Percentiles rank a stretch among this genome's conserved stretches.
Evolutionary conservation across 176 grass and related monocot species (phyloP).

Genomic region (Carex kokanica): DNA sequence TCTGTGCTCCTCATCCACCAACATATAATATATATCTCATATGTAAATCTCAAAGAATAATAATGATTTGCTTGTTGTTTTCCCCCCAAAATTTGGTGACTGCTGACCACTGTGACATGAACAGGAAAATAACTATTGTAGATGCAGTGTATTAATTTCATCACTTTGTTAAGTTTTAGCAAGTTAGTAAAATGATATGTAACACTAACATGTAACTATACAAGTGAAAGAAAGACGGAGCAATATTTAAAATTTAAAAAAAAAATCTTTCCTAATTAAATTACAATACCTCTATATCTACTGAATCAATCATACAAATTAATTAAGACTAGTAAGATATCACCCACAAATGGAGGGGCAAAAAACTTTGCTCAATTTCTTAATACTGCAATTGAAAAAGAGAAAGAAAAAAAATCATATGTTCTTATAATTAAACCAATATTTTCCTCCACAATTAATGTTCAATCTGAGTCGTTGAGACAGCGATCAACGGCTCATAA

Average conservation of each 20-base stretch:
- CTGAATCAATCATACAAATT: background rate
- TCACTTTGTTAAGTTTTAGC: background rate
- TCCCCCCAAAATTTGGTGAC: conserved; percentile 1
- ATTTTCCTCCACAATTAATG: conserved; percentile 22
- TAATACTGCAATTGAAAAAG: background rate
- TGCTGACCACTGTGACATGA: background rate
- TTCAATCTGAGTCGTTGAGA: background rate
- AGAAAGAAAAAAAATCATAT: conserved; percentile 14
- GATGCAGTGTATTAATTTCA: background rate
- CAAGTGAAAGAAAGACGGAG: background rate
- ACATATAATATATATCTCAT: background rate
- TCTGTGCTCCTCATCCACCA: conserved; percentile 15
- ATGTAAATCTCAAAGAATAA: conserved; percentile 4
- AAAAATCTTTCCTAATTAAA: conserved; percentile 2
- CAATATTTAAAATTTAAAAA: background rate
- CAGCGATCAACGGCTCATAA: conserved; percentile 54
- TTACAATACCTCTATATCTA: conserved; percentile 16
- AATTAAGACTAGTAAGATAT: background rate
- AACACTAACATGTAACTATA: background rate
- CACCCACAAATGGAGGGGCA: conserved; percentile 7
- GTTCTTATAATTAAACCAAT: conserved; percentile 28
- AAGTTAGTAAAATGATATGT: background rate
- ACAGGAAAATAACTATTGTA: background rate
- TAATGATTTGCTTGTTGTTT: background rate
- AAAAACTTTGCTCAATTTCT: conserved; percentile 26